Conservation (phyloP, 345 rosid genomes). For the Populus pruinosa region DNA sequence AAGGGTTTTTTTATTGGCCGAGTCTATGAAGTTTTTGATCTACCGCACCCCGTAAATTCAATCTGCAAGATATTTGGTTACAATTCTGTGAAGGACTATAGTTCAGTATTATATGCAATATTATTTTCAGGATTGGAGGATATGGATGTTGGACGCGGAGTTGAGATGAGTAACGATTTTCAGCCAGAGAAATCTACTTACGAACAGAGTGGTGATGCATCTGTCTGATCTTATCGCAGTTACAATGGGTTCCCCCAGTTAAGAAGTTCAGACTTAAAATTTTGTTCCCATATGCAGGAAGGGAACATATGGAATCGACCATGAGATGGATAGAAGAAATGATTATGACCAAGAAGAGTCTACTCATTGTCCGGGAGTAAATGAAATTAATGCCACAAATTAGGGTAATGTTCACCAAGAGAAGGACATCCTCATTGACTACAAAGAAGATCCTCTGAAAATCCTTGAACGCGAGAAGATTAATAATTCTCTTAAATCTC, state of each 20-base stretch:
- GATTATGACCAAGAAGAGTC: slow-evolving; percentile 31
- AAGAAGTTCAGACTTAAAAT: background rate
- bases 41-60: background rate
- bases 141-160: background rate
- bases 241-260: background rate
- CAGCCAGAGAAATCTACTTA: background rate
- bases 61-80: no score
- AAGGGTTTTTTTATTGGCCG: background rate
- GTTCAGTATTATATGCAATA: background rate
- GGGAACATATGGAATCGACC: slow-evolving; percentile 20
- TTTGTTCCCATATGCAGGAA: slow-evolving; percentile 30
- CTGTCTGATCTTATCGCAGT: background rate
- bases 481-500: slow-evolving; percentile 50
- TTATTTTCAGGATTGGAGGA: background rate
- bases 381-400: slow-evolving; percentile 7
- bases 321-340: slow-evolving; percentile 14
- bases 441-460: slow-evolving; percentile 39
- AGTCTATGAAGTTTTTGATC: background rate
- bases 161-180: background rate
- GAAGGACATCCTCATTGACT: slow-evolving; percentile 13
- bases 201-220: background rate
- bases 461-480: slow-evolving; percentile 65
- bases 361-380: slow-evolving; percentile 12
- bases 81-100: background rate
- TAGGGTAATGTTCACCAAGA: slow-evolving; percentile 7